These are phyloP conservation scores for Millerozyma acaciae DNA, from an alignment of 805 yeast genomes.

Conservation along the genomic window DNA sequence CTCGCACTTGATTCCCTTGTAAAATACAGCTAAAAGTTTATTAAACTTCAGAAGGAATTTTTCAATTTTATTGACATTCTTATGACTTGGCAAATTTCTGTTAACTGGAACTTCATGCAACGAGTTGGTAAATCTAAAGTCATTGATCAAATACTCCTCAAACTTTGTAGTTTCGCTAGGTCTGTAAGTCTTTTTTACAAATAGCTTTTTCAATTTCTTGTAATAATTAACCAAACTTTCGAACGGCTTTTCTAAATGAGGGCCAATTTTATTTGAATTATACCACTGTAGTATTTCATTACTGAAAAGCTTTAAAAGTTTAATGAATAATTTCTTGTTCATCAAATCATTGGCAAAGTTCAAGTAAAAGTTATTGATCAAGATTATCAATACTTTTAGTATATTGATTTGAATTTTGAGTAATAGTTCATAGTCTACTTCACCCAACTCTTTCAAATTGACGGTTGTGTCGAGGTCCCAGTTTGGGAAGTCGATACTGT, in stretches of 20 bases:
- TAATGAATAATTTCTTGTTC: conserved; percentile 58
- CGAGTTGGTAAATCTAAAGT: conserved; percentile 38
- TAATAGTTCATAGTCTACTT: conserved; percentile 61
- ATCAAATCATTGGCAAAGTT: conserved; percentile 69
- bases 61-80: conserved; percentile 49
- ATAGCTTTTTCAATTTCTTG: conserved; percentile 62
- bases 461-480: conserved; percentile 48
- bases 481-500: conserved; percentile 44
- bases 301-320: conserved; percentile 63
- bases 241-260: conserved; percentile 30
- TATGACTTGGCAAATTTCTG: conserved; percentile 42
- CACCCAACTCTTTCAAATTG: conserved; percentile 38
- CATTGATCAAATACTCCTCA: conserved; percentile 35
- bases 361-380: conserved; percentile 68
- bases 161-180: conserved; percentile 46
- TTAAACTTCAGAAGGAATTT: conserved; percentile 63
- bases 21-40: conserved; percentile 52
- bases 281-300: conserved; percentile 55
- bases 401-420: conserved; percentile 80
- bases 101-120: conserved; percentile 46
- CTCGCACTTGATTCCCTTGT: conserved; percentile 51
- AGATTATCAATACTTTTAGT: conserved; percentile 66
- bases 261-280: conserved; percentile 38
- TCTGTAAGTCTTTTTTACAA: conserved; percentile 66
- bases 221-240: conserved; percentile 46